Base-by-base conservation (phyloP, 2,329 filamentous ascomycete species). In the Plenodomus tracheiphilus region DNA sequence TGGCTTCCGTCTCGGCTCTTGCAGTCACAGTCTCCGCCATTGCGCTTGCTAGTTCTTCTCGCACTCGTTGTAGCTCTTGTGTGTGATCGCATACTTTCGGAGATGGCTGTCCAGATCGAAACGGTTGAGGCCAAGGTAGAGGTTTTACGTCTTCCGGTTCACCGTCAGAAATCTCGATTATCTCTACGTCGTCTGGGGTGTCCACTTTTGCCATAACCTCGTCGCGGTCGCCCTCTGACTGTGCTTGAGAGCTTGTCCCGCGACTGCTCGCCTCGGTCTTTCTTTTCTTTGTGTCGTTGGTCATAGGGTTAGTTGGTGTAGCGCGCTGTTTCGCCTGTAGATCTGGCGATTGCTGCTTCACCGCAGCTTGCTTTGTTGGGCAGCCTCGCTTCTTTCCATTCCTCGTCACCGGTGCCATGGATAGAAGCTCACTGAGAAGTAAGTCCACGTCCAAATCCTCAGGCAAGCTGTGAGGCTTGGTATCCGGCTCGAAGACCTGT, bases 91-190 rank as follows among this genome's bases (percentile, higher is more conserved):
- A 13, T 16, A 34, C 25, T n/a, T 35, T 11, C 3, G n/a, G 16
- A 10, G 36, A 13, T 17, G 38, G 11, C 28, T 32, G 28, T 32
- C 28, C 28, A 4, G 15, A 4, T 37, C 18, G 20, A 21, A 8
- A n/a, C 13, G 9, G 35, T n/a, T n/a, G 39, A 43, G 15, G 3
- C n/a, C 40, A 19, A 20, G 16, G 35, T 13, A 13, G 16, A 15
- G 18, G 6, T 16, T 39, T 21, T 19, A 13, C 34, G 2, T 19
- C 32, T 1, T 43, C 48, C 9, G 28, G n/a, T 19, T 45, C 41
- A n/a, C 38, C 21, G 21, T 45, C 34, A 8, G 46, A 47, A 22
- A 49, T 30, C 11, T 18, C 30, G 8, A 43, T 43, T 1, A 30
- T 15, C 16, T 45, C 41, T 9, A 7, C 28, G 7, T 41, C 21